These are phyloP conservation scores for Globisporangium nodosum DNA, from an alignment of 352 stramenopile genomes.

Conservation along the genomic window DNA sequence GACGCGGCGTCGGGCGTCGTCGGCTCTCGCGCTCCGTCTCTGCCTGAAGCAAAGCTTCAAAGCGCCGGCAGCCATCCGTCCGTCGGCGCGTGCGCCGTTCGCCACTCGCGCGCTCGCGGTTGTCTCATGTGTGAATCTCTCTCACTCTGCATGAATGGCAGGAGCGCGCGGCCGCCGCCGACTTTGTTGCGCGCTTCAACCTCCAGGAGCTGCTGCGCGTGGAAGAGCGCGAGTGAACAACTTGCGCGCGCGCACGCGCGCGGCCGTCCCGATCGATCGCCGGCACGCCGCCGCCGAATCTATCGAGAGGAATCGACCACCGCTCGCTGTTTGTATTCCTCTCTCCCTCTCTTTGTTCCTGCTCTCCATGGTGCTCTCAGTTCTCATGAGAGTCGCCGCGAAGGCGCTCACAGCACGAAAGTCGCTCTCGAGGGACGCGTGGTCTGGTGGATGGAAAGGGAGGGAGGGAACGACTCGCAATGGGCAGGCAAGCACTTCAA, in stretches of 20 bases:
- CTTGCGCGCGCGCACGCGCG: neutral
- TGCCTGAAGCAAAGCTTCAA: neutral
- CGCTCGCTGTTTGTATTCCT: neutral
- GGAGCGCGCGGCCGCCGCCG: conserved; percentile 40
- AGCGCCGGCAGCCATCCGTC: neutral
- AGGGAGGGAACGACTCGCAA: too few species aligned
- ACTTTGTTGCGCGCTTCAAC: conserved; percentile 71
- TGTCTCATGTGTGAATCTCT: conserved; percentile 1
- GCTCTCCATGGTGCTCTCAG: neutral
- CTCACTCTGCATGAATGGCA: conserved; percentile 8
- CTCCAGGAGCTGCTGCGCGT: conserved; percentile 55
- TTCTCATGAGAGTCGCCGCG: neutral
- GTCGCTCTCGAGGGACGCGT: neutral
- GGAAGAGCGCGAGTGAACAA: conserved; percentile 12
- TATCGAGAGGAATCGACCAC: too few species aligned
- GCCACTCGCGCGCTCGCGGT: neutral
- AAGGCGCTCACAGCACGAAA: neutral
- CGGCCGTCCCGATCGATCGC: neutral
- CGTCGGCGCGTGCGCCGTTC: neutral
- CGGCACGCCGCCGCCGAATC: neutral
- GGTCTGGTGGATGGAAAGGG: too few species aligned
- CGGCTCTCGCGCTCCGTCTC: neutral
- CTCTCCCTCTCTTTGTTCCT: neutral
- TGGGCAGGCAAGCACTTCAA: too few species aligned
- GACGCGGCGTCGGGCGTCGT: neutral